Evolutionary conservation across 805 yeast genomes (phyloP).

Genomic region (Kodamaea leandrae): DNA sequence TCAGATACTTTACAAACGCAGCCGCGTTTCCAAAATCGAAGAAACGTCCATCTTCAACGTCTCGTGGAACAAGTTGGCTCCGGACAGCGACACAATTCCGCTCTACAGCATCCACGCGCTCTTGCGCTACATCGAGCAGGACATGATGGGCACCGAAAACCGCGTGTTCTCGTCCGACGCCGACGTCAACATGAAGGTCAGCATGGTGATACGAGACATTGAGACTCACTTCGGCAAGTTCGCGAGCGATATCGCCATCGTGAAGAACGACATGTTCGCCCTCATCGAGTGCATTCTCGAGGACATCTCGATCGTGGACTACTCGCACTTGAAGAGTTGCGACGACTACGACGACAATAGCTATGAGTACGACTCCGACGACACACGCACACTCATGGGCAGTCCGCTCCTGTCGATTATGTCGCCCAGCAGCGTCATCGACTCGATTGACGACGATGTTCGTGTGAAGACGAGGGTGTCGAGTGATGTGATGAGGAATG

Average conservation of each 20-base stretch:
- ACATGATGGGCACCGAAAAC: conserved; percentile 6
- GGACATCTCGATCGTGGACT: conserved; percentile 20
- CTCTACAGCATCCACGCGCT: conserved; percentile 8
- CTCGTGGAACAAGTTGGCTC: conserved; percentile 10
- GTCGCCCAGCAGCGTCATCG: conserved; percentile 11
- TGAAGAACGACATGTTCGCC: conserved; percentile 14
- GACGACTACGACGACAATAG: conserved; percentile 14
- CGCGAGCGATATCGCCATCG: conserved; percentile 9
- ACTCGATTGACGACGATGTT: conserved; percentile 4
- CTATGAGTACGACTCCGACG: conserved; percentile 10
- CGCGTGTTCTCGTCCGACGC: conserved; percentile 9
- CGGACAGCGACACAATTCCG: conserved; percentile 2
- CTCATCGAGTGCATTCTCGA: conserved; percentile 15
- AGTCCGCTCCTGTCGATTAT: not conserved
- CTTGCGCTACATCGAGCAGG: conserved; percentile 11
- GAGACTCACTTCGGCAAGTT: conserved; percentile 9
- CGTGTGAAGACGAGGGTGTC: not conserved
- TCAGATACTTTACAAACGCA: conserved; percentile 3
- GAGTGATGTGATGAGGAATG: not conserved
- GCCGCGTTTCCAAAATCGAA: conserved; percentile 2
- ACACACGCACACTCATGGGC: conserved; percentile 2
- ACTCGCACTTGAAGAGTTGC: conserved; percentile 13
- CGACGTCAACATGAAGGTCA: conserved; percentile 5
- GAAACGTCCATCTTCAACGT: conserved; percentile 10
- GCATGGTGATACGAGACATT: conserved; percentile 8